phyloP scores from a whole-genome alignment of 2,329 filamentous ascomycete genomes.

The Epichloe uncinata region DNA sequence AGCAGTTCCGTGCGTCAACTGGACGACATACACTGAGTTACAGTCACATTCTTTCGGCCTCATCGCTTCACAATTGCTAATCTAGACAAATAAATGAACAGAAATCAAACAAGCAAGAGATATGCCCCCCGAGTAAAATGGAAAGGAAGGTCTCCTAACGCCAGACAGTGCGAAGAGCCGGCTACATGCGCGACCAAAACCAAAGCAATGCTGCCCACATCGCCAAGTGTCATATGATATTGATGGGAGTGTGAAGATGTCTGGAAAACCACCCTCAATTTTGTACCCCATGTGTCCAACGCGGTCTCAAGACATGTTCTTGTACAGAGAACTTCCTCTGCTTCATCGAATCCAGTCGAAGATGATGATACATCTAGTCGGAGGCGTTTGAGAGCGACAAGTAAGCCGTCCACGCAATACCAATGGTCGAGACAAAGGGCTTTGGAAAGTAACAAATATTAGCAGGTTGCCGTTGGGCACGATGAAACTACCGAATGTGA shows the following conservation, averaged over 20 bases:
- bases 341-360: background rate
- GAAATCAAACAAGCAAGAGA: background rate
- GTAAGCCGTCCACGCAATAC: slow-evolving; percentile 97
- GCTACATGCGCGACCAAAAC: background rate
- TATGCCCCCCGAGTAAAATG: background rate
- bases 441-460: slow-evolving; percentile 22
- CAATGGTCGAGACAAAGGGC: slow-evolving; percentile 91
- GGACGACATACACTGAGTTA: background rate
- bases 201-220: background rate
- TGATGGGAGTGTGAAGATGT: too few species aligned
- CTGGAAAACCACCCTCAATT: background rate
- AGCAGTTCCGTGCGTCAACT: background rate
- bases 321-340: background rate
- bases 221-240: background rate
- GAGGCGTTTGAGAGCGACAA: slow-evolving; percentile 82
- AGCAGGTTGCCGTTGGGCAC: slow-evolving; percentile 5
- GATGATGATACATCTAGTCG: slow-evolving; percentile 38
- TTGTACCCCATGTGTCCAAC: background rate
- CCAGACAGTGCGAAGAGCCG: slow-evolving; percentile 6
- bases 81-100: too few species aligned
- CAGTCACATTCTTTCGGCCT: background rate
- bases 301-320: background rate
- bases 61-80: background rate
- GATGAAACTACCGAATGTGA: slow-evolving; percentile 11
- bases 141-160: slow-evolving; percentile 3